Percentiles rank a stretch among this genome's conserved stretches.
Conservation (phyloP, 768 basidiomycete genomes). For the Auriscalpium vulgare region DNA sequence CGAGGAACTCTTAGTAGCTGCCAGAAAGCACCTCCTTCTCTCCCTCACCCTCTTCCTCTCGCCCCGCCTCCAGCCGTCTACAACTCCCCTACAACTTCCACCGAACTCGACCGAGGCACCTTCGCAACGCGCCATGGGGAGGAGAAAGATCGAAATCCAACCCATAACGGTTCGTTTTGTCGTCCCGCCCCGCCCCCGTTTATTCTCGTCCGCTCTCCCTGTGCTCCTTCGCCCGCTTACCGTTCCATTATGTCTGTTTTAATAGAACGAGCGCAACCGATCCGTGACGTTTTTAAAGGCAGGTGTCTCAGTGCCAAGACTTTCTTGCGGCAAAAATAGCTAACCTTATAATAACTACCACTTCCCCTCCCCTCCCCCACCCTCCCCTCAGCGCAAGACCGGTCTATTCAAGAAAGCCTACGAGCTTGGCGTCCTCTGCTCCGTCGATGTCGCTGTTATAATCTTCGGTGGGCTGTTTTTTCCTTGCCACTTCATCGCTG, state of each 20-base stretch:
- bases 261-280: conserved; percentile 86
- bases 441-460: conserved; percentile 82
- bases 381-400: conserved; percentile 61
- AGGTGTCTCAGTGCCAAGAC: conserved; percentile 22
- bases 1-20: conserved; percentile 1
- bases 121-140: conserved; percentile 41
- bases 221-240: conserved; percentile 14
- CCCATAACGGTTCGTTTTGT: conserved; percentile 59
- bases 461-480: conserved; percentile 55
- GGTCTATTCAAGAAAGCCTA: conserved; percentile 90
- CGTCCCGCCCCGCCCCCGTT: conserved; percentile 17
- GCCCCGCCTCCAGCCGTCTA: conserved; percentile 5
- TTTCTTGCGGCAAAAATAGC: conserved; percentile 26
- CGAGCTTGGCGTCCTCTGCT: conserved; percentile 85
- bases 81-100: conserved; percentile 2
- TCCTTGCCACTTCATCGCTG: conserved; percentile 1
- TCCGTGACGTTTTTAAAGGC: conserved; percentile 89
- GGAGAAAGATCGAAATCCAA: conserved; percentile 78
- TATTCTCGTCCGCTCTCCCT: conserved; percentile 15
- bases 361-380: conserved; percentile 10
- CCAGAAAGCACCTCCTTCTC: conserved; percentile 12
- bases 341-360: conserved; percentile 12
- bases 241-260: conserved; percentile 22
- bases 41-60: conserved; percentile 5
- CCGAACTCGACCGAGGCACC: not conserved